Conservation (phyloP, 495 filamentous ascomycete species). For the Aspergillus sclerotiicarbonarius region DNA sequence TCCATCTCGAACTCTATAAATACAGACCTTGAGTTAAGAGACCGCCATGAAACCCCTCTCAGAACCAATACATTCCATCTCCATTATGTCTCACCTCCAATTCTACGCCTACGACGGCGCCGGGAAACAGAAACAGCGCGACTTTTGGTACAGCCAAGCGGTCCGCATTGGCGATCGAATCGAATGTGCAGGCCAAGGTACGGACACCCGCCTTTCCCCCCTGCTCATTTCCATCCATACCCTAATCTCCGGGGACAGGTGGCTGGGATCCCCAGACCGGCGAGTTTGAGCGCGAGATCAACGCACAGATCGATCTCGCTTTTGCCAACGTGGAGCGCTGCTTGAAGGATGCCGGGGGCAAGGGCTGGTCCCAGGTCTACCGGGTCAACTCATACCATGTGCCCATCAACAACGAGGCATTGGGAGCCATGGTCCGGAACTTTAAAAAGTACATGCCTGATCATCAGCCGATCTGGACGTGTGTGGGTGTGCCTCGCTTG, state of each 20-base stretch:
- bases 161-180: constrained; percentile 53
- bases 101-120: constrained; percentile 44
- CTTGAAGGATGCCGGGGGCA: constrained; percentile 50
- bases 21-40: too few relatives aligned
- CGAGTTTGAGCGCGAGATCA: constrained; percentile 35
- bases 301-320: constrained; percentile 50
- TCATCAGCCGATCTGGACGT: constrained; percentile 51
- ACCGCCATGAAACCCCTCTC: too few relatives aligned
- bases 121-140: constrained; percentile 34
- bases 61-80: neutral
- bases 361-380: constrained; percentile 59
- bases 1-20: too few relatives aligned
- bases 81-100: constrained; percentile 40
- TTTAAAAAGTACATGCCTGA: constrained; percentile 50
- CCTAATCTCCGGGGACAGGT: too few relatives aligned
- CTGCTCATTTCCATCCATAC: too few relatives aligned
- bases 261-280: constrained; percentile 49
- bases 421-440: constrained; percentile 42
- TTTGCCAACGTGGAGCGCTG: constrained; percentile 52
- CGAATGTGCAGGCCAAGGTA: constrained; percentile 49
- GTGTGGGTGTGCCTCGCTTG: constrained; percentile 42
- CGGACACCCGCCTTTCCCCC: constrained; percentile 25
- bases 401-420: constrained; percentile 37
- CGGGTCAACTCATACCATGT: constrained; percentile 48
- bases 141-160: constrained; percentile 51